Base-by-base conservation (phyloP, 805 yeast species). In the Wickerhamiella azyma region DNA sequence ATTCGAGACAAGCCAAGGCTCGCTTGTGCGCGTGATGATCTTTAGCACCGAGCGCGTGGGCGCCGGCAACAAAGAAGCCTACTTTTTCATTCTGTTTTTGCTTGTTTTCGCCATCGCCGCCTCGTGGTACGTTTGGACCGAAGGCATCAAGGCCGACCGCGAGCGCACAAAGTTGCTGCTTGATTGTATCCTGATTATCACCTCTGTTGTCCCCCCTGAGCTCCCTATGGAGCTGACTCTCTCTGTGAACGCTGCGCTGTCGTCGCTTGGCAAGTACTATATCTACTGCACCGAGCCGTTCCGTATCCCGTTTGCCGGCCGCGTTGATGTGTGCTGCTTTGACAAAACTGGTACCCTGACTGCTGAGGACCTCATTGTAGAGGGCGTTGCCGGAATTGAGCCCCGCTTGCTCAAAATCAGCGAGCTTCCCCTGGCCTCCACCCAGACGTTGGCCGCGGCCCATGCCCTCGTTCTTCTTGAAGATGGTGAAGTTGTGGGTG, bases 121-220 rank as follows among this genome's bases (percentile, higher is more conserved):
- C 28, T 81, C 94, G 17, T 81, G 94, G 85, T 92, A 89, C 60
- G 97, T 92, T 45, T 92, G 98, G 98, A 81, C 83, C 50, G 96
- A 89, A 67, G 98, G 98, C 65, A 82, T 94, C 19, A 79, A 74
- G 62, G 81, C 85, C 85, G 97, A 96, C 58, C 82, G 98, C 68
- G 76, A 85, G 56, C 94, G 89, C 65, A 83, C 94, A 46, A 89
- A 89, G 66, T 75, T 92, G 63, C 80, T 92, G 53, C 74, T 92
- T 59, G 97, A 92, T 66, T 92, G 98, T 78, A 82, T 92, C 53
- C 75, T 92, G 59, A 94, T 92, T 56, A 76, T 92, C 57, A 92
- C 98, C 16, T 88, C 97, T 43, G 98, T 92, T 52, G 98, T 92
- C 36, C 98, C 98, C 32, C 98, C 98, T 37, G 98, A 92, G 67